These are phyloP conservation scores for Physcomitrium patens DNA, from an alignment of 225 moss, liverwort and hornwort species.

Conservation along the genomic window DNA sequence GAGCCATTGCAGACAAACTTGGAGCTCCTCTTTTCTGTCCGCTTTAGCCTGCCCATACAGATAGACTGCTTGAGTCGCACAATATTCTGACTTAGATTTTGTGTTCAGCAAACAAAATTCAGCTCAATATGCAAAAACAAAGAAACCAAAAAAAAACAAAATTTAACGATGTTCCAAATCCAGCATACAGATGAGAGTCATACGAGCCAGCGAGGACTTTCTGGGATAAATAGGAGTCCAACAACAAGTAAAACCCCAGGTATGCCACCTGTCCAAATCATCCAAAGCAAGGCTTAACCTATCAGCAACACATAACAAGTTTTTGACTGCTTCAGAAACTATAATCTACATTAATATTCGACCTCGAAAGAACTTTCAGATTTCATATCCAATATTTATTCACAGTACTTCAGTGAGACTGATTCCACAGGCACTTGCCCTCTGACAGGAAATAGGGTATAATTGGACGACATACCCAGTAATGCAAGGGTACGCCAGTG, in stretches of 20 bases:
- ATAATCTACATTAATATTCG: neutral
- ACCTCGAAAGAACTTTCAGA: neutral
- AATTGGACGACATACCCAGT: conserved; percentile 35
- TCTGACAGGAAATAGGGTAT: neutral
- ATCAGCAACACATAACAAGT: neutral
- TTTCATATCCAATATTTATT: neutral
- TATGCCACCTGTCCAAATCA: conserved; percentile 43
- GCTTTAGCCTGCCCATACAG: conserved; percentile 50
- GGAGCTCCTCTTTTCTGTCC: conserved; percentile 45
- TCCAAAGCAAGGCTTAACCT: neutral
- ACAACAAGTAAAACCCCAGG: conserved; percentile 42
- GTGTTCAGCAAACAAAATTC: no score
- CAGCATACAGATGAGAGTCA: conserved; percentile 2
- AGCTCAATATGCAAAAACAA: no score
- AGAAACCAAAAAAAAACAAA: neutral
- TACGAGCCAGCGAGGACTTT: conserved; percentile 74
- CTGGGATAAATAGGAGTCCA: conserved; percentile 56
- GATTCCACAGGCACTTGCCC: neutral
- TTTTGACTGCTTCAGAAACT: neutral
- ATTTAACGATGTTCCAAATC: neutral
- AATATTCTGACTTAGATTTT: no score
- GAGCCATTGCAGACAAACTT: conserved; percentile 46
- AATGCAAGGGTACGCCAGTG: conserved; percentile 59
- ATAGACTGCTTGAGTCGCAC: neutral
- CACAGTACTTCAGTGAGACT: no score